These are phyloP conservation scores for Arabidopsis suecica DNA, from an alignment of 345 rosid genomes.

Conservation along the genomic window DNA sequence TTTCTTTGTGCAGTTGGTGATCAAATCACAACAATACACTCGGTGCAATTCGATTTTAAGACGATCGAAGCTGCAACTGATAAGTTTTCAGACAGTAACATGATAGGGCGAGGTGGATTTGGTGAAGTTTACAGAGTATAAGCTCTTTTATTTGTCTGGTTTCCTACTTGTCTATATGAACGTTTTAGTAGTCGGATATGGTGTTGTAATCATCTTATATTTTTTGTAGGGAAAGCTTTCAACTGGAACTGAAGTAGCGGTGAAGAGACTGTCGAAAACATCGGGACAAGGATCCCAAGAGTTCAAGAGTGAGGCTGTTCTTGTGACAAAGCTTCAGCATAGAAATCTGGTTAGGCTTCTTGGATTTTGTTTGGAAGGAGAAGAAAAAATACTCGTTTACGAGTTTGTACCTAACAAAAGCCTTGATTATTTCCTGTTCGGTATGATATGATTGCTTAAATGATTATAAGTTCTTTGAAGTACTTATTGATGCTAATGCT, in stretches of 20 bases:
- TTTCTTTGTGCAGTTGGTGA: conserved; percentile 27
- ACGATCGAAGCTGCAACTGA: conserved; percentile 28
- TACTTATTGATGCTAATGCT: background rate
- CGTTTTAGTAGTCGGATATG: background rate
- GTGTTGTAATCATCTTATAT: background rate
- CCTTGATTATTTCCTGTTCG: background rate
- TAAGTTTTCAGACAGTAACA: conserved; percentile 31
- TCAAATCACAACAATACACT: conserved; percentile 2
- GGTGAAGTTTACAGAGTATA: conserved; percentile 38
- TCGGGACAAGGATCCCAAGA: background rate
- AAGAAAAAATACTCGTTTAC: background rate
- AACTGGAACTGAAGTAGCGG: background rate
- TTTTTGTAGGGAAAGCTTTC: background rate
- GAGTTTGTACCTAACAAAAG: background rate
- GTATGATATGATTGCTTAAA: background rate
- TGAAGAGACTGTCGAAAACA: background rate
- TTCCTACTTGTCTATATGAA: background rate
- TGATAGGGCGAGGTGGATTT: conserved; percentile 36
- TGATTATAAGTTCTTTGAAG: too few species aligned
- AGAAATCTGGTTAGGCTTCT: background rate
- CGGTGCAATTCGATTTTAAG: conserved; percentile 7
- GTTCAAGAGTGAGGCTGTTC: background rate
- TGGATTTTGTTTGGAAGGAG: background rate
- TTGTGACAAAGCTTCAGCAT: background rate
- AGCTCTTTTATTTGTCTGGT: background rate